Conservation (phyloP, 352 stramenopile species). For the Globisporangium canariense region DNA sequence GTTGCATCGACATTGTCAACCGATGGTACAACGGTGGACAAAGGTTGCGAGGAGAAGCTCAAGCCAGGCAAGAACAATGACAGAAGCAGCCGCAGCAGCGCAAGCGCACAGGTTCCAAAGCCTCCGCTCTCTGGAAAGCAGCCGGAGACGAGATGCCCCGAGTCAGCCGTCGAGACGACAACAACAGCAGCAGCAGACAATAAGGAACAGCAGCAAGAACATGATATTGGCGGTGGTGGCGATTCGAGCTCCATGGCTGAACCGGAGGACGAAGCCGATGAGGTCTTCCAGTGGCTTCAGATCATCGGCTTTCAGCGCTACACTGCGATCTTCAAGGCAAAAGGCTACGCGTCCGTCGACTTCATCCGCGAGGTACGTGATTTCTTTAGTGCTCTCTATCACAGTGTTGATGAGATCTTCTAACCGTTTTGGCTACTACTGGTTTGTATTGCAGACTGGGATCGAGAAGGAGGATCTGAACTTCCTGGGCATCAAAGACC, state of each 20-base stretch:
- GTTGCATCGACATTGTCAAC: neutral
- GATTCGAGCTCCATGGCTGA: slow-evolving; percentile 16
- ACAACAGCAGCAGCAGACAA: slow-evolving; percentile 21
- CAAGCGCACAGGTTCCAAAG: neutral
- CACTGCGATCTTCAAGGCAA: slow-evolving; percentile 63
- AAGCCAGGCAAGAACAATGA: slow-evolving; percentile 29
- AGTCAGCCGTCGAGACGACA: slow-evolving; percentile 7
- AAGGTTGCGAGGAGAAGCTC: neutral
- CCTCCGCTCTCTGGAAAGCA: slow-evolving; percentile 12
- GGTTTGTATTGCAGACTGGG: slow-evolving; percentile 46
- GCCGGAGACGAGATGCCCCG: slow-evolving; percentile 13
- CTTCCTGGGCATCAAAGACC: slow-evolving; percentile 79
- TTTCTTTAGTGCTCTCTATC: neutral
- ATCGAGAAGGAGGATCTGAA: slow-evolving; percentile 86
- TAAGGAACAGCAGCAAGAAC: slow-evolving; percentile 27
- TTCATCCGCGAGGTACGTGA: slow-evolving; percentile 79
- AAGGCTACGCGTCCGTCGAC: slow-evolving; percentile 75
- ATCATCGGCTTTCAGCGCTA: slow-evolving; percentile 54
- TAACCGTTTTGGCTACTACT: neutral
- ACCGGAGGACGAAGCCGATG: slow-evolving; percentile 48
- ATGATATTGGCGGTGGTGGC: slow-evolving; percentile 9
- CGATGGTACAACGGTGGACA: neutral
- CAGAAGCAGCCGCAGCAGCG: slow-evolving; percentile 18
- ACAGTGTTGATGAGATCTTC: neutral
- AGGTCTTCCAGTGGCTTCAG: slow-evolving; percentile 77